phyloP scores from a whole-genome alignment of 176 grass and related monocot species.

The Melocanna baccifera region DNA sequence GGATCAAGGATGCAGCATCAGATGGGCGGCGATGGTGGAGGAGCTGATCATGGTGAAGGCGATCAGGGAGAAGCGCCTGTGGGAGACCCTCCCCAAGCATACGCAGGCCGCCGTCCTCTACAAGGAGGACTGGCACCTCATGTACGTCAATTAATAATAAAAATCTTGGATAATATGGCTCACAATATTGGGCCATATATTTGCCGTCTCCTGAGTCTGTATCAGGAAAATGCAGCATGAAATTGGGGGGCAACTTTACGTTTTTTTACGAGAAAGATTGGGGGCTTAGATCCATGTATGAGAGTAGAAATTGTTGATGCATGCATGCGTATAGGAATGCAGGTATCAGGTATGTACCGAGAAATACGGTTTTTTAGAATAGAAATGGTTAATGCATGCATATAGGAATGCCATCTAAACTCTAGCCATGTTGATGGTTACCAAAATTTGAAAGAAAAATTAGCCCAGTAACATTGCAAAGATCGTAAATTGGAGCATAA shows the following conservation, averaged over 20 bases:
- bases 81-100: too few species aligned
- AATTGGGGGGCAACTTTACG: not conserved
- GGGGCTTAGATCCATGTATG: not conserved
- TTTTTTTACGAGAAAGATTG: not conserved
- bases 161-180: too few species aligned
- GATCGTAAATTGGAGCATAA: not conserved
- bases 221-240: too few species aligned
- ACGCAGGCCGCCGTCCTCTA: too few species aligned
- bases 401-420: not conserved
- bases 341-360: not conserved
- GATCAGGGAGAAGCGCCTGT: conserved; percentile 62
- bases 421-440: not conserved
- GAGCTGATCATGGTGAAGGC: conserved; percentile 87
- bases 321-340: not conserved
- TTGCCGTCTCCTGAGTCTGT: too few species aligned
- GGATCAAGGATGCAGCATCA: conserved; percentile 41
- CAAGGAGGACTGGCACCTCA: too few species aligned
- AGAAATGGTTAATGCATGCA: not conserved
- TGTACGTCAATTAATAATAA: too few species aligned
- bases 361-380: not conserved
- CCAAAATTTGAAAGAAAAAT: not conserved
- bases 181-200: too few species aligned
- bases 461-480: not conserved
- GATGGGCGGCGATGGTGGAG: conserved; percentile 63
- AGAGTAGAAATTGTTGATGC: not conserved